phyloP scores from a whole-genome alignment of 139 green algal species.

The Picochlorum sp. region DNA sequence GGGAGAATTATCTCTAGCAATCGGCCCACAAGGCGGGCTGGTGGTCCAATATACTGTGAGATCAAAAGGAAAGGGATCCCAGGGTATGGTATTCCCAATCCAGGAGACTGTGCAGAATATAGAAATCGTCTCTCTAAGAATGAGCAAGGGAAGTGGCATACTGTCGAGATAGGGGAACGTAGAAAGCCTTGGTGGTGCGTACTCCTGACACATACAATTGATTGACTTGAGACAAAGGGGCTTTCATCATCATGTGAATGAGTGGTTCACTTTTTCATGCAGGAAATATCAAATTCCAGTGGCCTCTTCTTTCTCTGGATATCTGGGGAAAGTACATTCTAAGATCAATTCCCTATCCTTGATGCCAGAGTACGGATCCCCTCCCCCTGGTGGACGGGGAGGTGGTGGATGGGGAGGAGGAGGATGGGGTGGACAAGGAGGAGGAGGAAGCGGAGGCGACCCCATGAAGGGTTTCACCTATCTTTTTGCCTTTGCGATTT shows the following conservation, averaged over 20 bases:
- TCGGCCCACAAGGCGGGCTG: too few relatives aligned
- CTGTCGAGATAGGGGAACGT: background rate
- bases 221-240: too few relatives aligned
- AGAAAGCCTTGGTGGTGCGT: too few relatives aligned
- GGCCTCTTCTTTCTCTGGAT: constrained; percentile 1
- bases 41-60: background rate
- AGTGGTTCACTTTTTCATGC: too few relatives aligned
- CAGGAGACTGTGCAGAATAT: background rate
- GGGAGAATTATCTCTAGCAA: too few relatives aligned
- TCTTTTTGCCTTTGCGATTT: constrained; percentile 13
- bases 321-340: constrained; percentile 4
- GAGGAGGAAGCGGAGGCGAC: constrained; percentile 8
- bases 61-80: constrained; percentile 1
- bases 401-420: constrained; percentile 11
- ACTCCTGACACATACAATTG: too few relatives aligned
- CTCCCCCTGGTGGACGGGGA: background rate
- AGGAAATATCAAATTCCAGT: background rate
- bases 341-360: constrained; percentile 3
- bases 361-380: background rate
- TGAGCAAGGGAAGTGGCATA: background rate
- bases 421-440: constrained; percentile 3
- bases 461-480: constrained; percentile 26
- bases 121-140: too few relatives aligned
- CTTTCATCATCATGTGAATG: too few relatives aligned
- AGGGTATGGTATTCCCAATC: background rate